Evolutionary conservation across 768 basidiomycete genomes (phyloP).

Genomic region (Mycena latifolia): DNA sequence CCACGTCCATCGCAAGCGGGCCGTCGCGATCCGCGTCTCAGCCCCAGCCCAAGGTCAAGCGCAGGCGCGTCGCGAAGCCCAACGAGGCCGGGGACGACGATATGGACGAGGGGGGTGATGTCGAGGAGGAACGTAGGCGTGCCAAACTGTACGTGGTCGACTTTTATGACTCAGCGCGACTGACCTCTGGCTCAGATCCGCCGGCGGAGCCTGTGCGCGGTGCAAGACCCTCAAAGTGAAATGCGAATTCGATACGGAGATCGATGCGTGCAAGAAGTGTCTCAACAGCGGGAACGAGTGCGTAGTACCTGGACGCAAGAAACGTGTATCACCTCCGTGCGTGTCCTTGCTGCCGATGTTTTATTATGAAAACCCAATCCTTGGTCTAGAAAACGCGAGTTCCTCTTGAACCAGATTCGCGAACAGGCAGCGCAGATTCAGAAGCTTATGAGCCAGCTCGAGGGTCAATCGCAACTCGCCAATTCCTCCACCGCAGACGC

Average conservation of each 20-base stretch:
- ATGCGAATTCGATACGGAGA: slow-evolving; percentile 81
- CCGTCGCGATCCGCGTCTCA: slow-evolving; percentile 40
- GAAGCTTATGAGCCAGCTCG: slow-evolving; percentile 78
- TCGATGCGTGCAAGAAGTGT: slow-evolving; percentile 83
- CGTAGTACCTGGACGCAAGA: slow-evolving; percentile 86
- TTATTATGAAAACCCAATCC: slow-evolving; percentile 5
- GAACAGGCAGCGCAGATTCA: slow-evolving; percentile 81
- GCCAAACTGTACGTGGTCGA: slow-evolving; percentile 54
- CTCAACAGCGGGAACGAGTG: slow-evolving; percentile 79
- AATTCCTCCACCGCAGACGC: slow-evolving; percentile 36
- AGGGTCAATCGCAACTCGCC: slow-evolving; percentile 44
- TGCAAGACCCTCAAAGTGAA: slow-evolving; percentile 80
- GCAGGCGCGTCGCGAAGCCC: slow-evolving; percentile 45
- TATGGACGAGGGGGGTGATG: slow-evolving; percentile 49
- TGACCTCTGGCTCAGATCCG: slow-evolving; percentile 43
- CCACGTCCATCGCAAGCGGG: slow-evolving; percentile 7
- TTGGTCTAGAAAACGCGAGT: slow-evolving; percentile 78
- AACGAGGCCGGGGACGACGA: slow-evolving; percentile 51
- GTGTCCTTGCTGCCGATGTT: slow-evolving; percentile 39
- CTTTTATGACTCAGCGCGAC: slow-evolving; percentile 15
- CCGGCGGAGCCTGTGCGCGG: slow-evolving; percentile 78
- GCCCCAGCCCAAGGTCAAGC: slow-evolving; percentile 47
- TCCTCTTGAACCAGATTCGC: slow-evolving; percentile 81
- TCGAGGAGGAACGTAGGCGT: too few relatives aligned
- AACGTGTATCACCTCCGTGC: slow-evolving; percentile 83